Evolutionary conservation across 2,329 filamentous ascomycete species (phyloP).

Genomic region (Pseudogymnoascus sp.): DNA sequence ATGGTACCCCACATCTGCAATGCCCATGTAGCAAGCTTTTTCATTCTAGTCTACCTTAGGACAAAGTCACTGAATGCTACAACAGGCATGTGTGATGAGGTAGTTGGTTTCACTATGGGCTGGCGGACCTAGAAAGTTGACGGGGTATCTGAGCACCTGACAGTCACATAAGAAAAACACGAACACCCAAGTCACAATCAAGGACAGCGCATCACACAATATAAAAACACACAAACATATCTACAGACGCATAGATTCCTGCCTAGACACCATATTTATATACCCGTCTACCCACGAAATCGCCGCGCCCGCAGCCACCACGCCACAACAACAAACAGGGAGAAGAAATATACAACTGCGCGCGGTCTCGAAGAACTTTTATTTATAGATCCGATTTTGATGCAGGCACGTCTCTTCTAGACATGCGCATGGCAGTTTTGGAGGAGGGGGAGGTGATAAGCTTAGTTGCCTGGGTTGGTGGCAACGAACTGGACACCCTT

Average conservation of each 20-base stretch:
- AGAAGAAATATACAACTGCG: slow-evolving; percentile 7
- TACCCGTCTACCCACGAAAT: slow-evolving; percentile 8
- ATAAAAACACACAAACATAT: background rate
- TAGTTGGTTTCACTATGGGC: background rate
- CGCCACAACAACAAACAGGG: slow-evolving; percentile 5
- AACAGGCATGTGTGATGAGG: background rate
- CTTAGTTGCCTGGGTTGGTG: slow-evolving; percentile 54
- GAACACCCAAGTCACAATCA: background rate
- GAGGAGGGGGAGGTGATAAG: background rate
- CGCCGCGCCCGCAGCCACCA: background rate
- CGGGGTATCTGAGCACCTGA: background rate
- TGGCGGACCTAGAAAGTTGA: background rate
- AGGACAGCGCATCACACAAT: background rate
- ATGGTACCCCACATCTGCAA: background rate
- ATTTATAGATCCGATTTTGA: background rate
- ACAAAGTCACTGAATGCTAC: background rate
- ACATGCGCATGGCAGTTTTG: slow-evolving; percentile 7
- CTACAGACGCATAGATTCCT: slow-evolving; percentile 6
- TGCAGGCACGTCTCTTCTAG: slow-evolving; percentile 6
- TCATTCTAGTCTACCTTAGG: background rate
- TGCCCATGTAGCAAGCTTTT: background rate
- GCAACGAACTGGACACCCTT: slow-evolving; percentile 69
- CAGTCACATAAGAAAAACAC: background rate
- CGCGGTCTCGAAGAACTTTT: slow-evolving; percentile 4
- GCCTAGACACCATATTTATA: slow-evolving; percentile 9